These are phyloP conservation scores for Nothomitra cinnamomea DNA, from an alignment of 2,329 filamentous ascomycete species.

Conservation along the genomic window DNA sequence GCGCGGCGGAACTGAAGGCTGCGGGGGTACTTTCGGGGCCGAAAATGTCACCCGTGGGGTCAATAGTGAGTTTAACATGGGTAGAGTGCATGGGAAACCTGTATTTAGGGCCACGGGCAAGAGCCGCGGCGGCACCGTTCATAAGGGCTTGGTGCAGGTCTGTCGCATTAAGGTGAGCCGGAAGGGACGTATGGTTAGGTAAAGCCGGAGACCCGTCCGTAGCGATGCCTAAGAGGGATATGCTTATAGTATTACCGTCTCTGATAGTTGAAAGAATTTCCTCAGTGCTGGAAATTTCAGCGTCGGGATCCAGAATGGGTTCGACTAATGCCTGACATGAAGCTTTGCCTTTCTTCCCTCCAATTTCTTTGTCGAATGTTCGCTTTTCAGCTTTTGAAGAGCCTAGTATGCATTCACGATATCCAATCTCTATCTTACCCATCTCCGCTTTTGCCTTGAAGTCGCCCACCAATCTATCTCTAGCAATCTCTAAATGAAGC, in stretches of 20 bases:
- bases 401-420: conserved; percentile 62
- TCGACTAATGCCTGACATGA: conserved; percentile 53
- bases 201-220: conserved; percentile 21
- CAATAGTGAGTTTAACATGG: conserved; percentile 50
- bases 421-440: conserved; percentile 86
- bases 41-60: conserved; percentile 47
- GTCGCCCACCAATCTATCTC: conserved; percentile 73
- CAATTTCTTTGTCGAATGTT: conserved; percentile 62
- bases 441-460: conserved; percentile 75
- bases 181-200: conserved; percentile 31
- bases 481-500: conserved; percentile 82
- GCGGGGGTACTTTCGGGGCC: conserved; percentile 48
- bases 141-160: conserved; percentile 39
- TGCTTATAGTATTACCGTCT: conserved; percentile 55
- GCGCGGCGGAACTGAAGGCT: conserved; percentile 49
- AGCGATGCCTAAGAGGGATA: conserved; percentile 32
- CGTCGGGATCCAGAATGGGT: conserved; percentile 25
- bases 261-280: conserved; percentile 25
- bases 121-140: conserved; percentile 66
- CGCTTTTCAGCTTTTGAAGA: conserved; percentile 33
- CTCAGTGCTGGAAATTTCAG: neutral
- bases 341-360: conserved; percentile 63
- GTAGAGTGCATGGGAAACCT: conserved; percentile 66
- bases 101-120: conserved; percentile 70
- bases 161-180: conserved; percentile 33